These are phyloP conservation scores for Trebouxia sp. DNA, from an alignment of 139 green algal species.

Conservation along the genomic window DNA sequence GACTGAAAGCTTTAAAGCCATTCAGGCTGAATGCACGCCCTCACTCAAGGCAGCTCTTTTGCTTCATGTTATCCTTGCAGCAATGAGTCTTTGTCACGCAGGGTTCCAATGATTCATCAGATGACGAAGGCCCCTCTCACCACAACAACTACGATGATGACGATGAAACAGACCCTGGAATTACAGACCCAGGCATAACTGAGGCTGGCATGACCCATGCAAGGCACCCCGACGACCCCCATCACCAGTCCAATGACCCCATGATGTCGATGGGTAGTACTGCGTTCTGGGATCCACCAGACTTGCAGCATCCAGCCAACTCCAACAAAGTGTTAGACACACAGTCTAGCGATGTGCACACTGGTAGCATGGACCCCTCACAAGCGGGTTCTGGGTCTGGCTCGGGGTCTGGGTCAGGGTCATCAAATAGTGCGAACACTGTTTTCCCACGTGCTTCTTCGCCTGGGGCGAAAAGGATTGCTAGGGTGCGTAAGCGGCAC, in stretches of 20 bases:
- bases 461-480: neutral
- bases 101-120: slow-evolving; percentile 18
- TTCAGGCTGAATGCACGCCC: too few relatives aligned
- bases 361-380: neutral
- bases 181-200: slow-evolving; percentile 9
- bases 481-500: slow-evolving; percentile 19
- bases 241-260: neutral
- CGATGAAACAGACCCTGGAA: neutral
- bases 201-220: neutral
- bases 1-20: too few relatives aligned
- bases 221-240: neutral
- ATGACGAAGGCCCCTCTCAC: neutral
- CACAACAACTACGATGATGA: neutral
- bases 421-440: neutral
- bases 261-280: slow-evolving; percentile 7
- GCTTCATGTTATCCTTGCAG: neutral
- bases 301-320: slow-evolving; percentile 10
- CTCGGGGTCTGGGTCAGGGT: too few relatives aligned
- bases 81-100: neutral
- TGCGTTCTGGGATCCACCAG: slow-evolving; percentile 8
- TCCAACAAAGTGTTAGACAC: neutral
- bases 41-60: neutral
- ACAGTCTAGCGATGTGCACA: neutral
- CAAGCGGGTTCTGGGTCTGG: neutral
- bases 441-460: neutral